Evolutionary conservation across 148 eudicot species (phyloP), one percentile per base, ranked within the genome.

Genomic region (Euryodendron excelsum): DNA sequence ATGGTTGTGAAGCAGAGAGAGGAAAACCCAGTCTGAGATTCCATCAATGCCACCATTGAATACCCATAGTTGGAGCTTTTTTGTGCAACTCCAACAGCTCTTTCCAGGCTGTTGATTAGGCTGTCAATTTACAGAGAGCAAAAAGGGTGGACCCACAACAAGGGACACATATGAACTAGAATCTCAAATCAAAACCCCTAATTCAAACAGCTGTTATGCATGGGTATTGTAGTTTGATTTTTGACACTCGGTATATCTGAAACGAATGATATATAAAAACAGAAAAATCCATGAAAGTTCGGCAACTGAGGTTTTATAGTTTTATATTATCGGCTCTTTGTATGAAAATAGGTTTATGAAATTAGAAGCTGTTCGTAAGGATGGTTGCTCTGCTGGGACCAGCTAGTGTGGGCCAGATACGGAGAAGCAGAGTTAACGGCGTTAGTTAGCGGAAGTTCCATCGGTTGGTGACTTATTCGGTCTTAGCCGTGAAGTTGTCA

Each of bases 61-160:
- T 74, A 12, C 76, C 79, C 82, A 5, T 31, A 76, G 81, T 68
- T 72, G 81, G 76, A 81, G 79, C 78, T 53, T 72, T 82, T 84
- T 82, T 39, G 89, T 77, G 79, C 77, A 82, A 75, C 80, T 74
- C 80, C 82, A 83, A 68, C 84, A 91, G 82, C 88, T 82, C 93
- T 93, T 91, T 91, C 84, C 97, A 93, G 97, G 95, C 97, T 93
- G 95, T 91, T 86, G 82, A 85, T 87, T 83, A 91, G 88, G 84
- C 91, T 92, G 91, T 88, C 89, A 84, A 9, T 74, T 78, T 80
- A 58, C 84, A 77, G 77, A 75, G 72, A 65, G 59, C 79, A 52
- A 56, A 74, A 23, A 1, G 18, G 65, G 20, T 71, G 93, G 90
- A 55, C 88, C 94, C 84, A 89, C 88, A 69, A 64, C 25, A 73